Evolutionary conservation across 495 filamentous ascomycete genomes (phyloP).

Genomic region (Penicillium cataractarum): DNA sequence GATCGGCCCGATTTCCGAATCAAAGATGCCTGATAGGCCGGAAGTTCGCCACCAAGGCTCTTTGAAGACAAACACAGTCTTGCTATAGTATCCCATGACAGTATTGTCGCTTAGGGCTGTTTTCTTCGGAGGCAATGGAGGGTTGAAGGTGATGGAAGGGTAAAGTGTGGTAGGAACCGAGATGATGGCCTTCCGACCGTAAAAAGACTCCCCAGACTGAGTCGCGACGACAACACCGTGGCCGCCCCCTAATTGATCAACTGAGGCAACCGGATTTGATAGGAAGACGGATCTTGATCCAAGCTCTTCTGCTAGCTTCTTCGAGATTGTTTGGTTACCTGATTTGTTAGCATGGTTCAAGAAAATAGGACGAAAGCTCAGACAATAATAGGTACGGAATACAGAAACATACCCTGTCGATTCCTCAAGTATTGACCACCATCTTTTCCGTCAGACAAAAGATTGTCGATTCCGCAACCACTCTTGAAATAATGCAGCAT

Average conservation of each 20-base stretch:
- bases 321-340: slow-evolving; percentile 37
- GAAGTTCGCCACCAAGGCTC: slow-evolving; percentile 46
- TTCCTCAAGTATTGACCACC: slow-evolving; percentile 50
- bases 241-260: slow-evolving; percentile 17
- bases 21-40: slow-evolving; percentile 34
- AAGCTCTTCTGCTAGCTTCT: slow-evolving; percentile 27
- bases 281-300: slow-evolving; percentile 2
- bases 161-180: slow-evolving; percentile 41
- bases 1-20: slow-evolving; percentile 33
- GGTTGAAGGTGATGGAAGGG: slow-evolving; percentile 37
- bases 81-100: slow-evolving; percentile 39
- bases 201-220: slow-evolving; percentile 9
- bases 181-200: slow-evolving; percentile 40
- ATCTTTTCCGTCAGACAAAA: slow-evolving; percentile 46
- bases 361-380: not conserved
- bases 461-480: slow-evolving; percentile 42
- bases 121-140: slow-evolving; percentile 31
- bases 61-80: slow-evolving; percentile 40
- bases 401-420: slow-evolving; percentile 14
- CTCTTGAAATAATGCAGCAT: slow-evolving; percentile 53
- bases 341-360: slow-evolving; percentile 9
- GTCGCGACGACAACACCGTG: slow-evolving; percentile 15
- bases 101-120: slow-evolving; percentile 18
- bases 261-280: slow-evolving; percentile 13
- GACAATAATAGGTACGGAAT: not conserved